Percentiles rank a stretch among this genome's conserved stretches.
Conservation (phyloP, 352 stramenopile species). For the Pythium phragmiticola region DNA sequence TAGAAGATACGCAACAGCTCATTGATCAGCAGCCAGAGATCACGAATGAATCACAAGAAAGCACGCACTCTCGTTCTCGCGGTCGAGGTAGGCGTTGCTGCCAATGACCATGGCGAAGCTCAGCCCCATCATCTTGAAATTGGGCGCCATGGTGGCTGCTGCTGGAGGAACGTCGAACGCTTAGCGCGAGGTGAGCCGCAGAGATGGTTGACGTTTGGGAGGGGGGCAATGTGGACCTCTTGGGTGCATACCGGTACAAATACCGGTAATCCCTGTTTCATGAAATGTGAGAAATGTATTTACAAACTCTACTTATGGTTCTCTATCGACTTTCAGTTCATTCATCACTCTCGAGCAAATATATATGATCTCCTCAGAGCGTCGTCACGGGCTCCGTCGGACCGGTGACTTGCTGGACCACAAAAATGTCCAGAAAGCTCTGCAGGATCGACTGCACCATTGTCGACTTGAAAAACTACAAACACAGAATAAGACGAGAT, state of each 20-base stretch:
- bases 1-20: neutral
- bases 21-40: conserved; percentile 4
- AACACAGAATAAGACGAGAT: neutral
- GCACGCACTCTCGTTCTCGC: conserved; percentile 47
- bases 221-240: conserved; percentile 1
- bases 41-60: conserved; percentile 7
- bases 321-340: too few relatives aligned
- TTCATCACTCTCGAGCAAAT: too few relatives aligned
- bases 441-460: conserved; percentile 22
- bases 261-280: neutral
- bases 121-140: conserved; percentile 79
- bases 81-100: conserved; percentile 69
- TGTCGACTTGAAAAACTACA: conserved; percentile 24
- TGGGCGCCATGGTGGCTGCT: conserved; percentile 53
- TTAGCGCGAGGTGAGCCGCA: neutral
- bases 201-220: conserved; percentile 12
- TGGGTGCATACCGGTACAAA: conserved; percentile 6
- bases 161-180: neutral
- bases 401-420: conserved; percentile 14
- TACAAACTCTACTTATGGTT: neutral
- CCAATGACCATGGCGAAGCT: conserved; percentile 58
- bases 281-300: neutral
- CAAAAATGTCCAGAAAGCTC: conserved; percentile 26
- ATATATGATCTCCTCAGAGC: conserved; percentile 7
- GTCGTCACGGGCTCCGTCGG: conserved; percentile 10